Conservation (phyloP, 352 stramenopile genomes). For the Peronosclerospora sorghi region DNA sequence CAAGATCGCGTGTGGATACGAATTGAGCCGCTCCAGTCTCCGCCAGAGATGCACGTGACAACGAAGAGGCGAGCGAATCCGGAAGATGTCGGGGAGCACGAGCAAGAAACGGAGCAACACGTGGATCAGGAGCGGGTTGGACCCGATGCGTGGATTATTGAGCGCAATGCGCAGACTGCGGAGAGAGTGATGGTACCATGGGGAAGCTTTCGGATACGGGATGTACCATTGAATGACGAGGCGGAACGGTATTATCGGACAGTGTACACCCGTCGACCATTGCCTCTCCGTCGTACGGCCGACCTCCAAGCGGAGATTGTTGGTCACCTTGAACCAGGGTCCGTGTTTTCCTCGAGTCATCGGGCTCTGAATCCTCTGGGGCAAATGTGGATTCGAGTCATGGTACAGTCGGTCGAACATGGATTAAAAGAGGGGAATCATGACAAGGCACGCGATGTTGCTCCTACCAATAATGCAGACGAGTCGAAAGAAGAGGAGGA, state of each 20-base stretch:
- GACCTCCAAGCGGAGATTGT: conserved; percentile 42
- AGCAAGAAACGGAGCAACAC: neutral
- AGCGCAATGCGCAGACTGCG: conserved; percentile 60
- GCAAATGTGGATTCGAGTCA: conserved; percentile 58
- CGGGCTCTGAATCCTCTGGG: conserved; percentile 45
- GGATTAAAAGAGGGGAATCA: conserved; percentile 3
- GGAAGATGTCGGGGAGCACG: conserved; percentile 2
- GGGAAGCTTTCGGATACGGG: conserved; percentile 22
- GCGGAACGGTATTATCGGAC: conserved; percentile 62
- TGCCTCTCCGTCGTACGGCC: conserved; percentile 38
- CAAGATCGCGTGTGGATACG: conserved; percentile 69
- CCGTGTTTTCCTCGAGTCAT: conserved; percentile 37
- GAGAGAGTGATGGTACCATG: conserved; percentile 54
- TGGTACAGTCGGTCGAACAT: conserved; percentile 10
- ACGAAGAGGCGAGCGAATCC: conserved; percentile 13
- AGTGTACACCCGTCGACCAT: conserved; percentile 40
- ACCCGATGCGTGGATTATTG: conserved; percentile 55
- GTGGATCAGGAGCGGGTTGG: neutral
- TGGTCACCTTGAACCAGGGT: conserved; percentile 38
- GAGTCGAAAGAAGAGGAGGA: conserved; percentile 26
- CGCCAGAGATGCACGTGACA: conserved; percentile 2
- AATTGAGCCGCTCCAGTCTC: conserved; percentile 18
- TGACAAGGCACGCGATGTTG: conserved; percentile 9
- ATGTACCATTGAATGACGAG: conserved; percentile 22
- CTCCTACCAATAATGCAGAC: conserved; percentile 23